Evolutionary conservation across 768 basidiomycete genomes (phyloP), one percentile per base, ranked within the genome.

Genomic region (Saitozyma sp.): DNA sequence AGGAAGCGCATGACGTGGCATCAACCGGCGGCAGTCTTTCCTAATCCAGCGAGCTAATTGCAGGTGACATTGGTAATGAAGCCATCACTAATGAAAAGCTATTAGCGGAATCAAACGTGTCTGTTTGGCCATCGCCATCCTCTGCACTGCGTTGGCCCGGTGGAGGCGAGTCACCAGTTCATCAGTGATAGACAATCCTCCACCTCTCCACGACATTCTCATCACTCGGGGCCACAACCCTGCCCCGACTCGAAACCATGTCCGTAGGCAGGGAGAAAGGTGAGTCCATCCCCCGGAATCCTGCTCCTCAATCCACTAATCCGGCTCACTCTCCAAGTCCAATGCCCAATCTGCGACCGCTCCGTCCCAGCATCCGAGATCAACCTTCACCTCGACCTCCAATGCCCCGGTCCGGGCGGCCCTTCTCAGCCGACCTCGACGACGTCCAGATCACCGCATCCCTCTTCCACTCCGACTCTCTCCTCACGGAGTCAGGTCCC

Each of bases 331-430:
- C 16, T 10, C 38, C 46, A 46, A 54, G 64, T 66, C 13, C 17
- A 58, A 13, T 75, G 74, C 54, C 74, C 74, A 17, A 71, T 75
- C 17, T 75, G 74, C 53, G 43, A 41, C n/a, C 37, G 19, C 16
- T 11, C 20, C 6, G 69, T 75, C 37, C n/a, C 62, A 52, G 58
- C 61, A 38, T 4, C 49, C 0, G 69, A 73, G 13, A 75, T 75
- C 61, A 75, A 75, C 59, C 69, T 69, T 11, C 74, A 75, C 48
- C 61, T 75, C 9, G 74, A 75, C 60, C 53, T 71, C 5, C 67
- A 66, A 54, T 75, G 74, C 53, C 59, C 55, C 29, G 64, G 67
- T 29, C 61, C 55, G 4, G 64, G 62, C 4, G 49, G 59, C 2
- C 51, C 63, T 7, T 58, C 63, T n/a, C 49, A 29, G 29, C 29